Evolutionary conservation across 2,329 filamentous ascomycete species (phyloP).

Genomic region (Microsporum audouinii): DNA sequence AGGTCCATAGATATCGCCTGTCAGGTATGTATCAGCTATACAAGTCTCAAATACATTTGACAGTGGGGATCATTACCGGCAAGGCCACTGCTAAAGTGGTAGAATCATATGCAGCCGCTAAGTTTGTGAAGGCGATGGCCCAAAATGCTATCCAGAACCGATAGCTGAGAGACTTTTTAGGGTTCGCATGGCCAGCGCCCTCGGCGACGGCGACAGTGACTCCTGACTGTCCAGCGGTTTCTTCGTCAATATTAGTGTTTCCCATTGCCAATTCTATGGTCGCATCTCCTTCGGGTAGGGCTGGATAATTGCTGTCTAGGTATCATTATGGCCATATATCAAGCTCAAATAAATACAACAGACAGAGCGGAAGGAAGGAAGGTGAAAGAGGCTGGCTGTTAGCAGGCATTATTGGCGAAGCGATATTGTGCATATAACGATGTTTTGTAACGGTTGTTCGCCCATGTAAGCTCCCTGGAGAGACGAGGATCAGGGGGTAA

Average conservation of each 20-base stretch:
- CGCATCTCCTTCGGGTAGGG: background rate
- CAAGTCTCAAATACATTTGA: background rate
- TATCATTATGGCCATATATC: background rate
- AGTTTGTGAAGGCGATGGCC: conserved; percentile 39
- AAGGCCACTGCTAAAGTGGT: conserved; percentile 48
- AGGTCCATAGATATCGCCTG: conserved; percentile 35
- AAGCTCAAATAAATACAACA: too few species aligned
- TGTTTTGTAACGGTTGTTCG: background rate
- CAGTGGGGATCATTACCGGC: conserved; percentile 17
- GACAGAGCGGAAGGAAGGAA: background rate
- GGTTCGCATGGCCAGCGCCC: background rate
- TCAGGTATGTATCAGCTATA: background rate
- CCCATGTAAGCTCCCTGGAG: background rate
- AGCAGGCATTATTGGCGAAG: background rate
- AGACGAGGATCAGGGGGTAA: background rate
- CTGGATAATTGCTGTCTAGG: background rate
- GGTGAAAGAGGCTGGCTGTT: background rate
- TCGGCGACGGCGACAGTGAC: background rate
- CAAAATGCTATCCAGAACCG: conserved; percentile 37
- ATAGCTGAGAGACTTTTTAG: background rate
- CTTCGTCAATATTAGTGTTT: background rate
- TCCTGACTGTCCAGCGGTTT: background rate
- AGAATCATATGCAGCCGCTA: conserved; percentile 50
- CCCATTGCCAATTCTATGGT: background rate
- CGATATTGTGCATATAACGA: background rate